Evolutionary conservation across 768 basidiomycete species (phyloP).

Genomic region (Lentinula detonsa): DNA sequence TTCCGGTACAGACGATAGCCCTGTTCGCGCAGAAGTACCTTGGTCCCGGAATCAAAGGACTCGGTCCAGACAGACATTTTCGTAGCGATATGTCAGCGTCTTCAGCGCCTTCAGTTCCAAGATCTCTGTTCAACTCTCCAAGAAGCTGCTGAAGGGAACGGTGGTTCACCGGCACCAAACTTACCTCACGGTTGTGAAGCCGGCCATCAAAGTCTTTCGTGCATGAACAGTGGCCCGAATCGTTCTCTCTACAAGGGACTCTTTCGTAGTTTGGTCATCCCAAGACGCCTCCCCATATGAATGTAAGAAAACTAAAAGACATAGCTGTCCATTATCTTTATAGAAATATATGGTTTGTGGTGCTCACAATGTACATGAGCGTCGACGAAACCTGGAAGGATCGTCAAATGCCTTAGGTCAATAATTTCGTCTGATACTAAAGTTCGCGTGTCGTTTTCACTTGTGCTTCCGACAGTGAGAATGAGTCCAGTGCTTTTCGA

Average conservation of each 20-base stretch:
- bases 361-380: slow-evolving; percentile 48
- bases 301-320: slow-evolving; percentile 48
- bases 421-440: slow-evolving; percentile 15
- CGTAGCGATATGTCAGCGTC: slow-evolving; percentile 57
- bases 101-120: slow-evolving; percentile 63
- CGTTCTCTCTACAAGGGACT: slow-evolving; percentile 51
- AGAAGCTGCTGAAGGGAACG: neutral
- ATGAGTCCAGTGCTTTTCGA: slow-evolving; percentile 42
- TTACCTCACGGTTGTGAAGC: slow-evolving; percentile 59
- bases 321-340: neutral
- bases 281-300: slow-evolving; percentile 55
- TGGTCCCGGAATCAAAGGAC: slow-evolving; percentile 52
- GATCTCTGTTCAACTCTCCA: slow-evolving; percentile 33
- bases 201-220: slow-evolving; percentile 48
- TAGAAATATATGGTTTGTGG: neutral
- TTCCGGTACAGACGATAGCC: slow-evolving; percentile 56
- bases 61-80: slow-evolving; percentile 43
- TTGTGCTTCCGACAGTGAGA: slow-evolving; percentile 27
- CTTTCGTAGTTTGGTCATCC: slow-evolving; percentile 56
- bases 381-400: slow-evolving; percentile 56
- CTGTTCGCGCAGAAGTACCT: slow-evolving; percentile 55
- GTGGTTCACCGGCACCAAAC: slow-evolving; percentile 7
- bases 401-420: slow-evolving; percentile 38
- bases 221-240: slow-evolving; percentile 59
- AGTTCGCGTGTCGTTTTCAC: neutral